Base-by-base conservation (phyloP, 2,329 filamentous ascomycete species). In the Ilyonectria sp. region DNA sequence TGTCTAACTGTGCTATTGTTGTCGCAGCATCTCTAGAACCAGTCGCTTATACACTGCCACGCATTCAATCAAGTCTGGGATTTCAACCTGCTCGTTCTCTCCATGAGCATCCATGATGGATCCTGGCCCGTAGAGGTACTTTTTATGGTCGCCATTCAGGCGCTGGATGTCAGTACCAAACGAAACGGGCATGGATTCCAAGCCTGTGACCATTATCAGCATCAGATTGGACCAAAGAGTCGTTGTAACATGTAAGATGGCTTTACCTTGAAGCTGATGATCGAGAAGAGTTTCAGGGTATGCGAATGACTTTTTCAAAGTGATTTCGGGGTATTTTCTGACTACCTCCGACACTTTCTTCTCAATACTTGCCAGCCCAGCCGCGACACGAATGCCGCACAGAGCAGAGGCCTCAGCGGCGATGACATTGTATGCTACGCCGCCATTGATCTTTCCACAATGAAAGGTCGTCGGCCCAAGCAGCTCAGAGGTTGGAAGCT, bases 91-190 rank as follows among this genome's bases (percentile, higher is more conserved):
- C 37, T 71, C 69, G 19, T 71, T 67, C 33, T 65, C 58, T 4
- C 67, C 69, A 49, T 72, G 70, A 11, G 70, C 70, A 44, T 71
- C 60, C 29, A 72, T 31, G 54, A 72, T 71, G 21, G 70, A 69
- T 1, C 70, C 70, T 6, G 70, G 70, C 13, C 70, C 70, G n/a
- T 72, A 72, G 2, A 72, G 59, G 37, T 68, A 69, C 26, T 68
- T 67, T 40, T 69, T 71, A 23, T 72, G 70, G 8, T 7, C 29
- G 26, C 70, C 70, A 6, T 66, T 63, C 8, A 72, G 60, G 2
- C 69, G 69, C n/a, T 35, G 70, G 29, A 69, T 44, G 40, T 72
- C 70, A 11, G 70, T 72, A 7, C 70, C 70, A 33, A 67, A 72
- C 1, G 69, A 67, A 2, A 72, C 70, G 9, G 70, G 31, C 29